Evolutionary conservation across 2,329 filamentous ascomycete species (phyloP).

Genomic region (Ophioceras dolichostomum): DNA sequence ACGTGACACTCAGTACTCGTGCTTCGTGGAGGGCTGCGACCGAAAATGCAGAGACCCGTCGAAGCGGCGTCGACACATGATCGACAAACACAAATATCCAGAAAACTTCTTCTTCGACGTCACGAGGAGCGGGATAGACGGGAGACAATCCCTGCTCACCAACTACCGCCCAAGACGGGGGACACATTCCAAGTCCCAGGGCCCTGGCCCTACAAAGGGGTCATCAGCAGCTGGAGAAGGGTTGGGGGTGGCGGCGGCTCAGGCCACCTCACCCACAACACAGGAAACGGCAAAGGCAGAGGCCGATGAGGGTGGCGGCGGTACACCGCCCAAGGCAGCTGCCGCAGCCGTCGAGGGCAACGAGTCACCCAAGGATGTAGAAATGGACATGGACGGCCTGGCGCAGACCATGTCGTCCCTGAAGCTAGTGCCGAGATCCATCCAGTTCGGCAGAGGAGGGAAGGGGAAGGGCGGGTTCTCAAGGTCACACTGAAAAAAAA

Average conservation of each 20-base stretch:
- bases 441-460: conserved; percentile 51
- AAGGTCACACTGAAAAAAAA: conserved; percentile 16
- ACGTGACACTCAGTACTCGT: conserved; percentile 51
- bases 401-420: conserved; percentile 58
- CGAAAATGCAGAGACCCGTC: conserved; percentile 70
- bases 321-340: not conserved
- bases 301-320: not conserved
- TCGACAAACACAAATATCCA: conserved; percentile 91
- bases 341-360: too few species aligned
- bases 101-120: conserved; percentile 80
- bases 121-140: conserved; percentile 82
- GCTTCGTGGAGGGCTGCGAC: conserved; percentile 83
- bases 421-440: conserved; percentile 55
- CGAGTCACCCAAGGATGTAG: conserved; percentile 14
- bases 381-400: conserved; percentile 50
- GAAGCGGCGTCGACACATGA: conserved; percentile 77
- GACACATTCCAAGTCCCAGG: not conserved
- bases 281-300: not conserved
- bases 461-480: conserved; percentile 41
- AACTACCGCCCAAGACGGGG: conserved; percentile 24
- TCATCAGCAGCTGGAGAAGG: too few species aligned
- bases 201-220: too few species aligned
- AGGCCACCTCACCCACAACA: too few species aligned
- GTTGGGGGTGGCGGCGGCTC: too few species aligned
- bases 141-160: conserved; percentile 64